These are phyloP conservation scores for Solanum hybrid DNA, from an alignment of 305 asterid species.

Conservation along the genomic window DNA sequence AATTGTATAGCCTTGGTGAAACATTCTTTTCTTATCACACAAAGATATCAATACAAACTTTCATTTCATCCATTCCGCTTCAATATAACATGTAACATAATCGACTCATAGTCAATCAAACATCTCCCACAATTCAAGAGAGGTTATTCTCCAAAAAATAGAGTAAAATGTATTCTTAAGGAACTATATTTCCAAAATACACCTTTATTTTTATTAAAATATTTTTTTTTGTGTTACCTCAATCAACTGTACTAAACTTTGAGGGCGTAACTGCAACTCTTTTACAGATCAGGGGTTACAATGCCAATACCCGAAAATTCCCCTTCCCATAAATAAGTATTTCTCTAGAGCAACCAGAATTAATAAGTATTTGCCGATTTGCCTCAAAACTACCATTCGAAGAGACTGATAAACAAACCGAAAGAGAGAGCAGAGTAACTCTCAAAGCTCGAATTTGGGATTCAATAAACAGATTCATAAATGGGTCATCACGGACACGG, in stretches of 20 bases:
- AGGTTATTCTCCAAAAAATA: not conserved
- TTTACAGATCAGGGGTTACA: not conserved
- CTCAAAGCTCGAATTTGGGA: not conserved
- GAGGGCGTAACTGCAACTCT: not conserved
- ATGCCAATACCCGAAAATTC: not conserved
- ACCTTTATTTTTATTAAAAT: not conserved
- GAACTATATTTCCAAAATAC: not conserved
- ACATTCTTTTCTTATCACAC: not conserved
- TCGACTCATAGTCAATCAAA: not conserved
- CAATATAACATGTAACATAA: not conserved
- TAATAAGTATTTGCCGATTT: not conserved
- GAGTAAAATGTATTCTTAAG: not conserved
- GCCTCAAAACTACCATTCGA: not conserved
- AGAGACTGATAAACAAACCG: not conserved
- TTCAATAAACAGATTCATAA: not conserved
- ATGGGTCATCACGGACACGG: constrained; percentile 9
- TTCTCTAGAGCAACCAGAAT: not conserved
- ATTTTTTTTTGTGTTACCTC: not conserved
- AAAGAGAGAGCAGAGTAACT: not conserved
- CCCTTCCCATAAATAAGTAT: not conserved
- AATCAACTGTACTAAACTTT: not conserved
- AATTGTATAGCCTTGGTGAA: not conserved
- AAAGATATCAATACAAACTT: too few species aligned
- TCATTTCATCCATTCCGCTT: not conserved
- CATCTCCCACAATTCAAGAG: not conserved